Evolutionary conservation across 768 basidiomycete species (phyloP), one percentile per base, ranked within the genome.

Genomic region (Cubamyces sp.): DNA sequence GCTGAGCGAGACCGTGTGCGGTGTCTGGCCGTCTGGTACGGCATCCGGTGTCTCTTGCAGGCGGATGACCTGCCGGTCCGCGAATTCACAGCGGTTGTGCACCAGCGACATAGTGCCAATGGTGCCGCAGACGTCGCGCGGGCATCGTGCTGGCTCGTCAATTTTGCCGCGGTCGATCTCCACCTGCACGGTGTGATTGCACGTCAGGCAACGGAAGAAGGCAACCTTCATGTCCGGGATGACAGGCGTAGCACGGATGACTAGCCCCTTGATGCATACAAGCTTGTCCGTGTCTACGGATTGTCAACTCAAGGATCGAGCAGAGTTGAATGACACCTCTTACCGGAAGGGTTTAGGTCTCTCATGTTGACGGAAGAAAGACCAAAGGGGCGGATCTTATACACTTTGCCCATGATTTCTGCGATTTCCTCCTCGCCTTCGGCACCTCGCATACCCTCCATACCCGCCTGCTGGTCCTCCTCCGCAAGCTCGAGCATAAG

Each of bases 201-300:
- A 99, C 40, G 90, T 91, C 26, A 93, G 80, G 76, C 97, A 99
- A 57, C 96, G 91, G 85, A 99, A 99, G 81, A 99, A 98, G 21
- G 96, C 97, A 66, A 87, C 87, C 77, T 96, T 96, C 97, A 99
- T 98, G 76, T 99, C 97, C 3, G 97, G 97, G 61, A 98, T 98
- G 69, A 99, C 91, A 12, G 96, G 94, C 0, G 97, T 98, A 0
- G 96, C 92, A 23, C 97, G 91, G 63, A 99, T 98, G 69, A 98
- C 94, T 7, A 99, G 86, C 60, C 97, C 97, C 74, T 96, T 97
- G 78, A 99, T 90, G 59, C 86, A 89, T 19, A 97, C 91, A 19
- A 99, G 87, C 75, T 98, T 97, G 82, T 99, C 97, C 68, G 97
- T 99, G 71, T 99, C 97, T 98, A 64, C 37, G 28, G 25, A 37